Evolutionary conservation across 2,329 filamentous ascomycete species (phyloP).

Genomic region (Chaetomium sp.): DNA sequence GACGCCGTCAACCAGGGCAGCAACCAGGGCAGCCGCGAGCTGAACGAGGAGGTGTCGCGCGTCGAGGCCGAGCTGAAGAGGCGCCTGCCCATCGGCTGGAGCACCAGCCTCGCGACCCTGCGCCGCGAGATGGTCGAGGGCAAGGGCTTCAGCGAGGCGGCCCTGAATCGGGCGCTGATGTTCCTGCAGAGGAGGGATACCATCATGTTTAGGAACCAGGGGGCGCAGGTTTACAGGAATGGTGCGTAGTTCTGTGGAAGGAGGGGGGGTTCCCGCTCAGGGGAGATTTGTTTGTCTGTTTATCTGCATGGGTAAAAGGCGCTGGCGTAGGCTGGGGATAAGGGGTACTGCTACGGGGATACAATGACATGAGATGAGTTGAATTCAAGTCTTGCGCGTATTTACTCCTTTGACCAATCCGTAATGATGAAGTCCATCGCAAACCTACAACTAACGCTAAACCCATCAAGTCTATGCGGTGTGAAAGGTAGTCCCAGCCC

Average conservation of each 20-base stretch:
- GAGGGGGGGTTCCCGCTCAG: constrained; percentile 25
- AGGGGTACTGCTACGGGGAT: not conserved
- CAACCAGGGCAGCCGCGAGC: constrained; percentile 78
- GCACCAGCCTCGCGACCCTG: constrained; percentile 83
- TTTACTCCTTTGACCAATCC: not conserved
- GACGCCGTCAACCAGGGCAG: constrained; percentile 92
- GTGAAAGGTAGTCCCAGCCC: not conserved
- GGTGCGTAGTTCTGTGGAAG: constrained; percentile 52
- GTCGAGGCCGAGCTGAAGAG: constrained; percentile 88
- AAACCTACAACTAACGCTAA: not conserved
- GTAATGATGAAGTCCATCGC: not conserved
- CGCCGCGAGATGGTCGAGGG: constrained; percentile 89
- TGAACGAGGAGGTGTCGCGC: constrained; percentile 85
- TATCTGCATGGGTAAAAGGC: constrained; percentile 19
- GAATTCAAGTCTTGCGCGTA: not conserved
- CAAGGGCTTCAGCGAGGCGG: constrained; percentile 85
- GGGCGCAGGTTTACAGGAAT: constrained; percentile 72
- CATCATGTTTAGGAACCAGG: constrained; percentile 77
- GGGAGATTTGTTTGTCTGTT: constrained; percentile 3
- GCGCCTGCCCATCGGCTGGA: constrained; percentile 91
- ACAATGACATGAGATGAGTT: not conserved
- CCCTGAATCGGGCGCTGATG: constrained; percentile 80
- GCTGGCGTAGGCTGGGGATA: constrained; percentile 22
- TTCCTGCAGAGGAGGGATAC: constrained; percentile 86
- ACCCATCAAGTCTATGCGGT: not conserved